Conservation (phyloP, 2,329 filamentous ascomycete species). For the Botrytis hyacinthi region DNA sequence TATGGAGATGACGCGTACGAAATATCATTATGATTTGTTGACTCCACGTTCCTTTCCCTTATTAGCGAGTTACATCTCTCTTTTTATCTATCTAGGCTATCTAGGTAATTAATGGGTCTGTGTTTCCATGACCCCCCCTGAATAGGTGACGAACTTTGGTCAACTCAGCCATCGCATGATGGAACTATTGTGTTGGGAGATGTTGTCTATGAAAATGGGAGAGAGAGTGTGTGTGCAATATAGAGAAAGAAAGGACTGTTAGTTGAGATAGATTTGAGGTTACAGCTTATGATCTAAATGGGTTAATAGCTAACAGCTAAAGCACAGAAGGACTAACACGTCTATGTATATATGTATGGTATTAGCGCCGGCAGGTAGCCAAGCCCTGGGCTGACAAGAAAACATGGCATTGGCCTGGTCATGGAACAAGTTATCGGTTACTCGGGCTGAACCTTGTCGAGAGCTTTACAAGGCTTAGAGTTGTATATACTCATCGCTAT, state of each 20-base stretch:
- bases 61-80: neutral
- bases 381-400: slow-evolving; percentile 3
- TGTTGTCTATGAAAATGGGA: neutral
- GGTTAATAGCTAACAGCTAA: neutral
- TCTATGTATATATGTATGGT: neutral
- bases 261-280: neutral
- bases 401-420: neutral
- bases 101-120: neutral
- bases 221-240: neutral
- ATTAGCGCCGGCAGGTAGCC: slow-evolving; percentile 10
- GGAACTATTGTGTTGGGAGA: neutral
- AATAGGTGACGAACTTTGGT: neutral
- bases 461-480: neutral
- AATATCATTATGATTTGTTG: neutral
- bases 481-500: neutral
- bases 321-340: neutral
- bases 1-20: slow-evolving; percentile 8
- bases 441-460: neutral
- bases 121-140: neutral
- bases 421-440: neutral
- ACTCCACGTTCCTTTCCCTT: neutral
- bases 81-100: neutral
- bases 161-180: neutral
- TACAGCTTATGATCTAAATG: neutral
- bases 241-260: neutral